Percentiles rank a stretch among this genome's conserved stretches.
These are phyloP conservation scores for Logfia minima DNA, from an alignment of 129 eudicot species.

Conservation along the genomic window DNA sequence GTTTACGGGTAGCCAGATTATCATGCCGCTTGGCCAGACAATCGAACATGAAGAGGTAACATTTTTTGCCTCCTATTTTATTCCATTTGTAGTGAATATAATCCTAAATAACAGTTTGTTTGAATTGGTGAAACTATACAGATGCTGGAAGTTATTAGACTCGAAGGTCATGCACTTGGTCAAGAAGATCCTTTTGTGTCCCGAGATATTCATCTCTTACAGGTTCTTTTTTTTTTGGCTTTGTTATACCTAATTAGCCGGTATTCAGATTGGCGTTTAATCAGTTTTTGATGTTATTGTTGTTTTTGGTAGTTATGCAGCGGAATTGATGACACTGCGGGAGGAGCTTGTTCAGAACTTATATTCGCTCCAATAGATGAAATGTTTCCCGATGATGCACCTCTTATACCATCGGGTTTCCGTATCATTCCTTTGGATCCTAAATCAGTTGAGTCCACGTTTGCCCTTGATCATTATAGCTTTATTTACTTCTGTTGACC, in stretches of 20 bases:
- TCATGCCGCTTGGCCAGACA: conserved; percentile 94
- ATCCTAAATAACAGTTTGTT: background rate
- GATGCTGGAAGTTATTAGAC: conserved; percentile 96
- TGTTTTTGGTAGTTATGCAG: conserved; percentile 61
- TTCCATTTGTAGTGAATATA: background rate
- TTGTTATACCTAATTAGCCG: background rate
- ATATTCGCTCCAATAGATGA: conserved; percentile 97
- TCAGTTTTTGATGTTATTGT: background rate
- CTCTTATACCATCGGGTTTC: conserved; percentile 88
- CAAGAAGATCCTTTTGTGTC: conserved; percentile 74
- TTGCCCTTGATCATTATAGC: background rate
- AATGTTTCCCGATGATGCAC: conserved; percentile 93
- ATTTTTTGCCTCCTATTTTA: background rate
- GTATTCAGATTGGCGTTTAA: background rate
- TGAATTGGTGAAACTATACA: conserved; percentile 36
- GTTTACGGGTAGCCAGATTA: conserved; percentile 89
- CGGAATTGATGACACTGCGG: conserved; percentile 89
- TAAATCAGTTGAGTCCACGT: conserved; percentile 74
- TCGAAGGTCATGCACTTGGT: conserved; percentile 82
- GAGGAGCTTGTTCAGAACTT: conserved; percentile 91
- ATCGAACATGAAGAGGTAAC: conserved; percentile 91
- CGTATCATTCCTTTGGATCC: conserved; percentile 84
- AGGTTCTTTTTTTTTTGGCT: conserved; percentile 48
- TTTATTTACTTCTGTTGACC: conserved; percentile 13
- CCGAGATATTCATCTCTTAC: conserved; percentile 85